phyloP scores from a whole-genome alignment of 2,329 filamentous ascomycete genomes.

The Xylaria polymorpha region DNA sequence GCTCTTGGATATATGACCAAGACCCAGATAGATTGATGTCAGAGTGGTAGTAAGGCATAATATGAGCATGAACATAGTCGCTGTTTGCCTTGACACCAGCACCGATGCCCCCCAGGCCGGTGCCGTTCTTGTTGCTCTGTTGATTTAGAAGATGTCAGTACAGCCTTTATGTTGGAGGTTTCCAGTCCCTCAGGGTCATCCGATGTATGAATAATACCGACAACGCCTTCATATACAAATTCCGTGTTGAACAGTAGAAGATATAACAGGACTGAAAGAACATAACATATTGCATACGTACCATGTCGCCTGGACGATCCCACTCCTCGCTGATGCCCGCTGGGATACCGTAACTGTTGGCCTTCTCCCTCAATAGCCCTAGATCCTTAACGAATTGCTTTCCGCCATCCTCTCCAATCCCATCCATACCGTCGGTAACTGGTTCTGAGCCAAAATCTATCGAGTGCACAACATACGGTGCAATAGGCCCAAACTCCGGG shows the following conservation, averaged over 20 bases:
- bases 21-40: neutral
- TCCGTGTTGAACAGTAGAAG: neutral
- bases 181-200: neutral
- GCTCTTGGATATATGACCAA: conserved; percentile 12
- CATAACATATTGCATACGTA: neutral
- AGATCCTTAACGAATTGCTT: conserved; percentile 1
- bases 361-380: neutral
- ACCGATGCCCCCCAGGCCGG: neutral
- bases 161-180: neutral
- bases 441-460: conserved; percentile 2
- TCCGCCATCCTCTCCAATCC: neutral
- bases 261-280: neutral
- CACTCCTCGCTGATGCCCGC: conserved; percentile 3
- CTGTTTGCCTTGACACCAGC: neutral
- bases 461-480: conserved; percentile 3
- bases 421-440: conserved; percentile 5
- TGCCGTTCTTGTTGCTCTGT: neutral
- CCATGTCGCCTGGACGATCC: conserved; percentile 5
- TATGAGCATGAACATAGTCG: conserved; percentile 1
- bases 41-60: conserved; percentile 5
- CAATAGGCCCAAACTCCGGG: neutral
- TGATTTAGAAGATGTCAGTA: neutral
- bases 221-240: neutral
- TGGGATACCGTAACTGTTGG: neutral
- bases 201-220: neutral